Evolutionary conservation across 2,329 filamentous ascomycete genomes (phyloP), one percentile per base, ranked within the genome.

Genomic region (Bipolaris gigantea): DNA sequence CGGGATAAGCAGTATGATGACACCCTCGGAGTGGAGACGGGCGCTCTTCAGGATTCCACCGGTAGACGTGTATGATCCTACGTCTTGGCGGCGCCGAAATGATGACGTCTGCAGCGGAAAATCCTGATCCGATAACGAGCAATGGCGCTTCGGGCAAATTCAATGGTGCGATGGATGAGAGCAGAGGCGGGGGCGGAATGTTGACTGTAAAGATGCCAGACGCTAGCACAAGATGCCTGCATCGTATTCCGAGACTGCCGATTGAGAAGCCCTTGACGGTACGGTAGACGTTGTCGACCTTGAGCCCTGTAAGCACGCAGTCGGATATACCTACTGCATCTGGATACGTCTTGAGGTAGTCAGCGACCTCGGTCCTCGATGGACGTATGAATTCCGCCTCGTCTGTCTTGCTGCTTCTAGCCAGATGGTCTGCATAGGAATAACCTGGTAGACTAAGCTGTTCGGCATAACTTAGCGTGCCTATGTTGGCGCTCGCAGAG

Each of bases 371-470:
- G 15, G 75, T 70, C 46, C 83, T 74, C 0, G 81, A 81, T 5
- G 83, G 84, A 18, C 84, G 75, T 27, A 81, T 79, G 57, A 83
- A 83, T 16, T 82, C 74, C 41, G 64, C 64, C 5, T 81, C 77
- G 30, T 61, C 56, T 16, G 61, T 69, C 23, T 77, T 77, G 39
- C 76, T 73, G 2, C 60, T 69, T 45, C 65, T 72, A 25, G 71
- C 73, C 57, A 83, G 76, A 63, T 85, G 80, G 9, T 83, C 78
- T 2, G 77, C 75, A 61, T 84, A 84, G 5, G 79, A 80, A 64
- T 85, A 86, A 0, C 81, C 83, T 0, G 84, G 84, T 23, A 86
- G 73, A 13, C 82, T 85, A 6, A 86, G 75, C 79, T 85, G 83
- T 53, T 84, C 82, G 2, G 83, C 82, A 73, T 86, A 86, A 67